Conservation (phyloP, 2,329 filamentous ascomycete species). For the Metarhizium album region DNA sequence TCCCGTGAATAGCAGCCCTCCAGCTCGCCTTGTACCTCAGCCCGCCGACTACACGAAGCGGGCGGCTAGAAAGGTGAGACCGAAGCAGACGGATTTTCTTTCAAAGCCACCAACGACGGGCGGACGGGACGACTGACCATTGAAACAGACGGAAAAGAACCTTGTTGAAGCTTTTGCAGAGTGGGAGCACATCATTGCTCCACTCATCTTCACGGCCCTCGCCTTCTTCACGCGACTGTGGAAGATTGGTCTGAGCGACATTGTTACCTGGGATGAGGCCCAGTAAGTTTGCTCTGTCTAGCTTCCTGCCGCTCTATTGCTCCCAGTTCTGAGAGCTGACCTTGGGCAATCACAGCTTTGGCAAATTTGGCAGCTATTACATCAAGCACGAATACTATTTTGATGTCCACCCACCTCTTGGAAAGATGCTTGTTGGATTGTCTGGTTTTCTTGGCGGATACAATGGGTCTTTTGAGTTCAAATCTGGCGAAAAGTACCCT, state of each 20-base stretch:
- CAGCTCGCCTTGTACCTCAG: slow-evolving; percentile 28
- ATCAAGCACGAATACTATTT: slow-evolving; percentile 99
- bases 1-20: slow-evolving; percentile 27
- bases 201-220: slow-evolving; percentile 48
- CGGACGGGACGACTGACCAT: slow-evolving; percentile 8
- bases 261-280: slow-evolving; percentile 58
- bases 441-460: slow-evolving; percentile 95
- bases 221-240: slow-evolving; percentile 58
- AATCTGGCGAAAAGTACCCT: slow-evolving; percentile 93
- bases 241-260: slow-evolving; percentile 58
- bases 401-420: slow-evolving; percentile 77
- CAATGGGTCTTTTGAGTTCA: slow-evolving; percentile 99
- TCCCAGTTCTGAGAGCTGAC: not conserved
- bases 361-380: slow-evolving; percentile 98
- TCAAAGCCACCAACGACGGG: not conserved
- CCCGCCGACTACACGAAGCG: slow-evolving; percentile 49
- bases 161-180: slow-evolving; percentile 52
- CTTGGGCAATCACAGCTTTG: slow-evolving; percentile 48
- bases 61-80: slow-evolving; percentile 38
- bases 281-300: slow-evolving; percentile 34
- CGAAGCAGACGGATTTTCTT: not conserved
- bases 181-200: slow-evolving; percentile 52
- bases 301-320: not conserved
- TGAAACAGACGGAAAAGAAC: slow-evolving; percentile 31
- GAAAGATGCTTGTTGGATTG: slow-evolving; percentile 95